Evolutionary conservation across 2,329 filamentous ascomycete genomes (phyloP), one percentile per base, ranked within the genome.

Genomic region (Cordyceps militaris): DNA sequence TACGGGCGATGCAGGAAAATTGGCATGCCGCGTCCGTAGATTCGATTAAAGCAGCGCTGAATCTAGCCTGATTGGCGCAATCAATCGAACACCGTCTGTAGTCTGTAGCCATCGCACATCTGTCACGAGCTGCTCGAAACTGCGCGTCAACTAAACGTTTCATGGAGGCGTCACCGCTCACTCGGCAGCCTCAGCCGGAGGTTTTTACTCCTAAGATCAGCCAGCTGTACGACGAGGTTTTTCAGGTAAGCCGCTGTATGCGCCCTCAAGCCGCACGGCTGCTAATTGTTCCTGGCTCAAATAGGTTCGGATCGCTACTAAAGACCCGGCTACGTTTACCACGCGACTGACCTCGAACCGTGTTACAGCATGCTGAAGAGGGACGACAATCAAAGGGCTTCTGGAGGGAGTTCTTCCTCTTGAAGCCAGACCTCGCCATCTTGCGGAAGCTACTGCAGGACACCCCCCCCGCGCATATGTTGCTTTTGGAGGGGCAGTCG

Each of bases 131-230:
- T 38, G 52, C n/a, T 38, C 30, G 26, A n/a, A 26, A 26, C 23
- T 28, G 38, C 28, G 55, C n/a, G 47, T 57, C 46, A 57, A 51
- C 26, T 19, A 44, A 36, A 28, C 19, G 26, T 44, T 51, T 43
- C 63, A 95, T 95, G 90, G 90, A 96, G 77, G 82, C 86, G 66
- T 97, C 93, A 70, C 94, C 94, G 63, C 83, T 99, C 70, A 96
- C 92, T 58, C 91, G 95, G 74, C 91, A 97, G 79, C 84, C 85
- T 73, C 84, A 91, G 67, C 94, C 93, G 56, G 88, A 95, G 72
- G 84, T 87, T 42, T 97, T 99, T 71, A 88, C 95, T 74, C 93
- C 89, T 56, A 99, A 99, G 77, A 89, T 99, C 64, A 88, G 96
- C 60, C 82, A 88, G 71, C 84, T 97, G 53, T 99, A 99, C 74